These are phyloP conservation scores for Penicillium sp. DNA, from an alignment of 2,329 filamentous ascomycete species.

Conservation along the genomic window DNA sequence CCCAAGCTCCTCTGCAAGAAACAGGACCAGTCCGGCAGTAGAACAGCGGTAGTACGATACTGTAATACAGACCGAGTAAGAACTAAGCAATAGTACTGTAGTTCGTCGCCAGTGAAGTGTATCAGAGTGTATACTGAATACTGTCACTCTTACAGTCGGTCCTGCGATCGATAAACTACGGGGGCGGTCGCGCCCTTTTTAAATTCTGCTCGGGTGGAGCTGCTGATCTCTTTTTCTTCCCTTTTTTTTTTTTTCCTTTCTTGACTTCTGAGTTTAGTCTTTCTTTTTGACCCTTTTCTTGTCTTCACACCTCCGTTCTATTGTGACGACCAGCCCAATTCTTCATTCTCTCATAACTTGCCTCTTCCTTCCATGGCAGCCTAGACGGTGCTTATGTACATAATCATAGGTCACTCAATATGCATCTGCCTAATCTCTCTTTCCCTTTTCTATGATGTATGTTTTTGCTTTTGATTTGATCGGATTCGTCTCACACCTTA, in stretches of 20 bases:
- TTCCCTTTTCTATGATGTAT: not conserved
- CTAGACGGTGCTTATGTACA: not conserved
- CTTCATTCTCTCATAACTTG: not conserved
- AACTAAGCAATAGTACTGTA: no score
- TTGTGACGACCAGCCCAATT: not conserved
- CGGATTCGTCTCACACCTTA: not conserved
- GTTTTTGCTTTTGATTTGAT: not conserved
- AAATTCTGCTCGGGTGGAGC: slow-evolving; percentile 29
- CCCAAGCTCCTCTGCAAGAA: slow-evolving; percentile 17
- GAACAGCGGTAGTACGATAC: no score
- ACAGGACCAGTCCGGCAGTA: no score
- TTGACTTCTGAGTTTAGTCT: slow-evolving; percentile 1
- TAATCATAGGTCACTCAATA: not conserved
- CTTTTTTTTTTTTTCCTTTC: not conserved
- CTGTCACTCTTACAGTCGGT: no score
- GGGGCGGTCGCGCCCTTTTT: slow-evolving; percentile 38
- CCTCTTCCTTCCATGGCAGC: not conserved
- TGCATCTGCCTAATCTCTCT: not conserved
- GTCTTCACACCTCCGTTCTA: slow-evolving; percentile 1
- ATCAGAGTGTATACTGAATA: no score
- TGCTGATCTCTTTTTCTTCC: slow-evolving; percentile 15
- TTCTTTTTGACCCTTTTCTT: slow-evolving; percentile 1
- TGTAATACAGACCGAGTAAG: no score
- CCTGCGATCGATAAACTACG: no score
- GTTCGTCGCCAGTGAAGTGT: no score